phyloP scores from a whole-genome alignment of 2,329 filamentous ascomycete species.

The Cladosporium velox region DNA sequence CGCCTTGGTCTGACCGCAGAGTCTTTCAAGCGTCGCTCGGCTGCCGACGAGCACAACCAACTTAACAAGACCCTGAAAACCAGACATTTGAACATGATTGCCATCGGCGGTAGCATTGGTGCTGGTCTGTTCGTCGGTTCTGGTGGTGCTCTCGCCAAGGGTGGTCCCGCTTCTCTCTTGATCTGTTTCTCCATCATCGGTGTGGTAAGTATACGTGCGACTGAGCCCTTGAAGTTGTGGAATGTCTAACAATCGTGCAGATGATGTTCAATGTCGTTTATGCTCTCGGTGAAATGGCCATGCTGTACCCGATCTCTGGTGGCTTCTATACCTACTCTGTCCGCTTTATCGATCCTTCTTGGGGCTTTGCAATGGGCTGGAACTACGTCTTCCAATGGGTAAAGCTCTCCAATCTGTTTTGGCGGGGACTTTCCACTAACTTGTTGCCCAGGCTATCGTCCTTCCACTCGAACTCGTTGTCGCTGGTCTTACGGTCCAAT shows the following conservation, averaged over 20 bases:
- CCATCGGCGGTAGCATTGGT: slow-evolving; percentile 46
- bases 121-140: slow-evolving; percentile 58
- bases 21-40: slow-evolving; percentile 34
- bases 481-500: slow-evolving; percentile 33
- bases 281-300: slow-evolving; percentile 44
- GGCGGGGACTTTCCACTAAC: neutral
- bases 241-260: slow-evolving; percentile 16
- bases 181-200: slow-evolving; percentile 37
- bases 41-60: slow-evolving; percentile 37
- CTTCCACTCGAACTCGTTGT: slow-evolving; percentile 33
- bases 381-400: slow-evolving; percentile 36
- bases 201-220: slow-evolving; percentile 29
- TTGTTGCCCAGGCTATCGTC: slow-evolving; percentile 20
- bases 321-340: slow-evolving; percentile 44
- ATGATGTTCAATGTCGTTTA: slow-evolving; percentile 47
- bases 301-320: slow-evolving; percentile 45
- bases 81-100: slow-evolving; percentile 39
- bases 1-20: slow-evolving; percentile 36
- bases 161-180: slow-evolving; percentile 49
- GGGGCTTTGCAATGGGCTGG: slow-evolving; percentile 37
- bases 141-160: slow-evolving; percentile 50
- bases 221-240: too few species aligned
- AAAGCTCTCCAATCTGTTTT: neutral
- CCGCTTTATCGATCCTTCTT: slow-evolving; percentile 49
- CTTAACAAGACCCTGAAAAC: slow-evolving; percentile 37